These are phyloP conservation scores for Candida xiaguanensis DNA, from an alignment of 805 yeast species.

Conservation along the genomic window DNA sequence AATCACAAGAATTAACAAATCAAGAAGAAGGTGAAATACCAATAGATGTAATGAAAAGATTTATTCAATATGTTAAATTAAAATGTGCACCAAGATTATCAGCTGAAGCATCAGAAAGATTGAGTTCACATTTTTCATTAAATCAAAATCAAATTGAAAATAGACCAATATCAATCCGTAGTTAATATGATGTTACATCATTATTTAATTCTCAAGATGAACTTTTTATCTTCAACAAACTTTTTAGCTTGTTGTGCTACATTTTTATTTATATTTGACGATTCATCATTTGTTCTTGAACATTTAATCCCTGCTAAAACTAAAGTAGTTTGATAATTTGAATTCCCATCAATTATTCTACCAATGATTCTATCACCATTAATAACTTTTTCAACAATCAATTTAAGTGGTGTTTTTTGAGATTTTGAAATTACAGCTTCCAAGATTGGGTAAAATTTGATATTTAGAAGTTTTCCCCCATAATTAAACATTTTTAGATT, in stretches of 20 bases:
- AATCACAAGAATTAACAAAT: conserved; percentile 33
- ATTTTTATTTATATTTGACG: conserved; percentile 44
- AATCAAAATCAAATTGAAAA: too few species aligned
- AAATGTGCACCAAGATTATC: conserved; percentile 92
- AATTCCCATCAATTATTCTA: conserved; percentile 47
- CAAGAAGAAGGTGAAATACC: conserved; percentile 80
- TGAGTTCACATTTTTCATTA: conserved; percentile 89
- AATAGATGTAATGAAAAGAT: conserved; percentile 84
- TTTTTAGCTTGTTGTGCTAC: conserved; percentile 63
- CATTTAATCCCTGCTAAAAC: conserved; percentile 70
- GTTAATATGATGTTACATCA: too few species aligned
- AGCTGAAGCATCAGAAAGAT: conserved; percentile 82
- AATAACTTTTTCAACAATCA: conserved; percentile 72
- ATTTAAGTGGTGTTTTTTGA: conserved; percentile 37
- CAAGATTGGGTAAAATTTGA: conserved; percentile 23
- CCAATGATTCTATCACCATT: conserved; percentile 75
- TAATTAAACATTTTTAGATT: conserved; percentile 47
- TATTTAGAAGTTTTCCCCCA: conserved; percentile 38
- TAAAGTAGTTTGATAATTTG: conserved; percentile 57
- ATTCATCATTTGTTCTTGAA: conserved; percentile 60
- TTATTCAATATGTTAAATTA: conserved; percentile 83
- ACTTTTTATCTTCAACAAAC: conserved; percentile 60
- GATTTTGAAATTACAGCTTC: conserved; percentile 34
- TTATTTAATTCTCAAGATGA: too few species aligned
- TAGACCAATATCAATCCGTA: too few species aligned